These are phyloP conservation scores for Pseudogymnoascus sp. DNA, from an alignment of 2,329 filamentous ascomycete species.

Conservation along the genomic window DNA sequence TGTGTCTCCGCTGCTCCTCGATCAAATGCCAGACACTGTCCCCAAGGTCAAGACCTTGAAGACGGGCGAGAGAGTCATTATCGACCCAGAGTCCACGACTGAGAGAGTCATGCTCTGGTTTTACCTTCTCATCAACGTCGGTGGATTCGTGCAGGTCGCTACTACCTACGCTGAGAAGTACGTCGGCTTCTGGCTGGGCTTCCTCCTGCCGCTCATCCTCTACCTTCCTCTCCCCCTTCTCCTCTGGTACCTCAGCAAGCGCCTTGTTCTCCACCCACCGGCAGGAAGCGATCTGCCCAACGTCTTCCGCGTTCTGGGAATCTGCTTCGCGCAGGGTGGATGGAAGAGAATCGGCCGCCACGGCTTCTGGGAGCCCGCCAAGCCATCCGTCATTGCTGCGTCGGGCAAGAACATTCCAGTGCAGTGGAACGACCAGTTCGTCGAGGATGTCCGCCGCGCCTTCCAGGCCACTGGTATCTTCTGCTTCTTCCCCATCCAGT, in stretches of 20 bases:
- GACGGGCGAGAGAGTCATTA: constrained; percentile 50
- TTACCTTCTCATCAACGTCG: constrained; percentile 63
- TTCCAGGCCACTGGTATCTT: constrained; percentile 63
- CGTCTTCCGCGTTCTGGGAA: constrained; percentile 33
- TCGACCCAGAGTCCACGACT: constrained; percentile 50
- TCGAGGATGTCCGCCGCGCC: constrained; percentile 66
- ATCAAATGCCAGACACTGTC: constrained; percentile 40
- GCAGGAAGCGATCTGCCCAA: constrained; percentile 38
- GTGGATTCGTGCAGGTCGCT: constrained; percentile 37
- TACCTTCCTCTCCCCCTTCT: background rate
- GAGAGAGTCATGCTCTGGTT: constrained; percentile 41
- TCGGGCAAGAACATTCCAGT: constrained; percentile 56
- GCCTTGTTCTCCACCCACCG: constrained; percentile 36
- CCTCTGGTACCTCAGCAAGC: constrained; percentile 29
- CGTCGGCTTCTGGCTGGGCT: constrained; percentile 42
- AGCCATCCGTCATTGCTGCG: constrained; percentile 52
- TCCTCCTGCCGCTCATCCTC: constrained; percentile 35
- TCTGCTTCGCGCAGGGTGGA: constrained; percentile 32
- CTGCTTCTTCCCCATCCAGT: constrained; percentile 40
- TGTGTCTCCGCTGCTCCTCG: constrained; percentile 53
- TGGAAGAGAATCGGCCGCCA: constrained; percentile 42
- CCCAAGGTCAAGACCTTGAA: constrained; percentile 37
- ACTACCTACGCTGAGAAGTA: constrained; percentile 35
- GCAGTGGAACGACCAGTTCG: constrained; percentile 74
- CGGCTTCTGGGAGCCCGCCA: constrained; percentile 58